Conservation (phyloP, 2,329 filamentous ascomycete species). For the Pseudohalonectria lignicola region DNA sequence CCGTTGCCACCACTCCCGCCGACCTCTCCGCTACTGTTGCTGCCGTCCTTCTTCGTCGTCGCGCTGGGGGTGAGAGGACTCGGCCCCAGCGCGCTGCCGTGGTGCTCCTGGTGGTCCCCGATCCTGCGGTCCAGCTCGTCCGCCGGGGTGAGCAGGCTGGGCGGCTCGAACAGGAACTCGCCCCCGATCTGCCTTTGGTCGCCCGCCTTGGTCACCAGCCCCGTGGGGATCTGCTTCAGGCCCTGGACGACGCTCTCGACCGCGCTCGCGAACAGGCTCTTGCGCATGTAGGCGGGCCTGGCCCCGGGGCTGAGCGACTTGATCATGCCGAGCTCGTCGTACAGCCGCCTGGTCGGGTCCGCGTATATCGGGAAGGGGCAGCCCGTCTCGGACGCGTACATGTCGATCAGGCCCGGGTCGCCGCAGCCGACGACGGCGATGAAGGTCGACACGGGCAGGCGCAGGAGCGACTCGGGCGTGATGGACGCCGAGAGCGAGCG, state of each 20-base stretch:
- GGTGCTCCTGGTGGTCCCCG: conserved; percentile 5
- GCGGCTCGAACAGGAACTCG: conserved; percentile 64
- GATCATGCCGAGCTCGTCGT: conserved; percentile 57
- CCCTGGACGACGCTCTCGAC: conserved; percentile 45
- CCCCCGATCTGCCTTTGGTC: conserved; percentile 62
- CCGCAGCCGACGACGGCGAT: conserved; percentile 66
- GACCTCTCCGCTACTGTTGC: background rate
- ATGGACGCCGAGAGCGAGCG: conserved; percentile 49
- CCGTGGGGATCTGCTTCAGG: conserved; percentile 43
- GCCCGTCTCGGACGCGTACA: conserved; percentile 50
- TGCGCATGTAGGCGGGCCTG: conserved; percentile 53
- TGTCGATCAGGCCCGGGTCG: conserved; percentile 53
- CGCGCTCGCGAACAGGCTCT: conserved; percentile 37
- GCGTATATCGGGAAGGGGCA: conserved; percentile 67
- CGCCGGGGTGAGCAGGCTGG: conserved; percentile 28
- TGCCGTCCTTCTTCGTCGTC: conserved; percentile 1
- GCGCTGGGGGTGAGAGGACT: no score
- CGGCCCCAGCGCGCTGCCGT: conserved; percentile 3
- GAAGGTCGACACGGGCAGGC: conserved; percentile 44
- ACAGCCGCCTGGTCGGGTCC: conserved; percentile 58
- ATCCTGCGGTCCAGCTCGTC: conserved; percentile 19
- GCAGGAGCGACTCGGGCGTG: conserved; percentile 35
- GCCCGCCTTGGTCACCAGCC: conserved; percentile 51
- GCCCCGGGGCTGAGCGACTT: conserved; percentile 49
- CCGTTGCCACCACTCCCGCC: background rate